Percentiles rank a stretch among this genome's conserved stretches.
Evolutionary conservation across 495 filamentous ascomycete genomes (phyloP).

Genomic region (Penicillium coffeae): DNA sequence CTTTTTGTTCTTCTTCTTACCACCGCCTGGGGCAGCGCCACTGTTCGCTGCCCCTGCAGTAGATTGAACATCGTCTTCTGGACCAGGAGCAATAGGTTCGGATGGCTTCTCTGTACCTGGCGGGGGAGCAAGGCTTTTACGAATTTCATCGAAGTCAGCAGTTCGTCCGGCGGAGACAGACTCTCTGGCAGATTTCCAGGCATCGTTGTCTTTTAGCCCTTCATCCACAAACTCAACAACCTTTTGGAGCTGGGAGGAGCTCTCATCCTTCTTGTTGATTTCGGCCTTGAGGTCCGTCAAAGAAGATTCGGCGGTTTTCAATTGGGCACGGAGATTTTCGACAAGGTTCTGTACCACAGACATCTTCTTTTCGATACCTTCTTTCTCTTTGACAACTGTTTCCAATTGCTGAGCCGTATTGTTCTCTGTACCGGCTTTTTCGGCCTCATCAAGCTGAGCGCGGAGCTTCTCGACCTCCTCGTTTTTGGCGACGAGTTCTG

Average conservation of each 20-base stretch:
- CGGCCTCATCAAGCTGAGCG: slow-evolving; percentile 34
- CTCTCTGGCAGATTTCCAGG: slow-evolving; percentile 36
- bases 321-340: slow-evolving; percentile 46
- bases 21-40: slow-evolving; percentile 15
- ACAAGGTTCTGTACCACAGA: slow-evolving; percentile 51
- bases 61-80: slow-evolving; percentile 18
- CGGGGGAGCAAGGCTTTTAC: slow-evolving; percentile 25
- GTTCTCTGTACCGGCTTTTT: slow-evolving; percentile 6
- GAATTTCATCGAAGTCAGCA: slow-evolving; percentile 35
- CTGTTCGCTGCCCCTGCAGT: slow-evolving; percentile 18
- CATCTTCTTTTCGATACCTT: slow-evolving; percentile 48
- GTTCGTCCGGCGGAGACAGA: slow-evolving; percentile 27
- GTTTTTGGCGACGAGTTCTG: slow-evolving; percentile 52
- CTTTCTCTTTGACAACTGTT: slow-evolving; percentile 23
- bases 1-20: slow-evolving; percentile 82
- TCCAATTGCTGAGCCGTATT: not conserved
- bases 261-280: slow-evolving; percentile 31
- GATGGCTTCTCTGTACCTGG: slow-evolving; percentile 6
- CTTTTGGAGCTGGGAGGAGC: slow-evolving; percentile 25
- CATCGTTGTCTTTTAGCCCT: slow-evolving; percentile 28
- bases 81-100: slow-evolving; percentile 11
- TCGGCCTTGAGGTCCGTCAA: slow-evolving; percentile 41
- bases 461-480: slow-evolving; percentile 49
- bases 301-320: slow-evolving; percentile 47
- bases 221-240: slow-evolving; percentile 38